Conservation (phyloP, 148 eudicot genomes). For the Arbutus unedo region DNA sequence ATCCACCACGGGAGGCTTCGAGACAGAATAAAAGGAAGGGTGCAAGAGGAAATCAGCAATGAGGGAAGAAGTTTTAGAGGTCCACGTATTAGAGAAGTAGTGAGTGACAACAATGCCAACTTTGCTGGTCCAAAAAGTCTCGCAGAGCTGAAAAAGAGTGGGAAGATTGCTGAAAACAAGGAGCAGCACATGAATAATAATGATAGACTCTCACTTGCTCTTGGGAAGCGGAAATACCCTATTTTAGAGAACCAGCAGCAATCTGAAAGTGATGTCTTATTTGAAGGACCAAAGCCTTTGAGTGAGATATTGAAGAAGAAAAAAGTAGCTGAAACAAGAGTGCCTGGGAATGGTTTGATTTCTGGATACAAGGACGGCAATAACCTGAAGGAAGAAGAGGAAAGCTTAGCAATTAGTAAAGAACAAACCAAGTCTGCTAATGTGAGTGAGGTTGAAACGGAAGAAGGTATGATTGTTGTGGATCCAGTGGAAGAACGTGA, state of each 20-base stretch:
- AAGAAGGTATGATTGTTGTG: conserved; percentile 36
- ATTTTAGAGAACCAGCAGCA: conserved; percentile 34
- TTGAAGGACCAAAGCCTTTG: conserved; percentile 92
- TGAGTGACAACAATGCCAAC: conserved; percentile 24
- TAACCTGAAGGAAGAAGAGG: conserved; percentile 14
- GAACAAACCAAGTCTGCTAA: conserved; percentile 25
- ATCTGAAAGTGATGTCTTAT: conserved; percentile 42
- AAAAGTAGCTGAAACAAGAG: conserved; percentile 34
- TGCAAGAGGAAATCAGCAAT: conserved; percentile 40
- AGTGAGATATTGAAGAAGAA: conserved; percentile 89
- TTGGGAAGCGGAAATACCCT: conserved; percentile 54
- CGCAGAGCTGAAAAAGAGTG: conserved; percentile 47
- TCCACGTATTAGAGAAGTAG: conserved; percentile 27
- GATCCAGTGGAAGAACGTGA: conserved; percentile 36
- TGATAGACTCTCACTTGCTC: conserved; percentile 29
- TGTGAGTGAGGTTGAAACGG: conserved; percentile 26
- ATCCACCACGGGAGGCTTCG: conserved; percentile 59
- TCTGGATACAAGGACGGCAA: conserved; percentile 7
- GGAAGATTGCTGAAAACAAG: conserved; percentile 34
- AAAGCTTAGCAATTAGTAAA: conserved; percentile 2
- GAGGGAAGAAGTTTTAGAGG: conserved; percentile 43
- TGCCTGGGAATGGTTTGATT: conserved; percentile 10
- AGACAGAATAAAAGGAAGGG: conserved; percentile 59
- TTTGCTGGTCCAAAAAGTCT: conserved; percentile 68
- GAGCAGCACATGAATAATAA: conserved; percentile 28